Conservation (phyloP, 768 basidiomycete species). For the Xerocomellus dryophilus region DNA sequence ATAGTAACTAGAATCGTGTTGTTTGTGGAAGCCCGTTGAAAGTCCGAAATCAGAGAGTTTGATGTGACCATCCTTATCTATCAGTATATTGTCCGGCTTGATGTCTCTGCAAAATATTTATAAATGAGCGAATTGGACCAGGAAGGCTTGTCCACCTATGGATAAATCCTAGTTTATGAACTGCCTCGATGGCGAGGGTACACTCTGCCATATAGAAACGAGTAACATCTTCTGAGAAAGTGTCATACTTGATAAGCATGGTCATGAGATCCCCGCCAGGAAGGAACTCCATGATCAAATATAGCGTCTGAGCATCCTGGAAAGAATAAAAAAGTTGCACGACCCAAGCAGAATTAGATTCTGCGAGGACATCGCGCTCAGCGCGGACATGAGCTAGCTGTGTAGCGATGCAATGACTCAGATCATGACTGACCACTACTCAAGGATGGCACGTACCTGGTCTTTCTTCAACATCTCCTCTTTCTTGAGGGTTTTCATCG, state of each 20-base stretch:
- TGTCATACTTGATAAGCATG: conserved; percentile 99
- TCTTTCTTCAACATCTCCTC: conserved; percentile 99
- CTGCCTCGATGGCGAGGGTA: conserved; percentile 94
- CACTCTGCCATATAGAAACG: conserved; percentile 99
- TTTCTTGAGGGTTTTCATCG: conserved; percentile 97
- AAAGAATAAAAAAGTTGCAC: conserved; percentile 98
- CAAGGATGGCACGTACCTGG: conserved; percentile 54
- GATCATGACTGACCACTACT: neutral
- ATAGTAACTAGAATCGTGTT: conserved; percentile 95
- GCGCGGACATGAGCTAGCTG: conserved; percentile 97
- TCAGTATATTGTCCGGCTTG: conserved; percentile 94
- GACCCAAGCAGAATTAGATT: conserved; percentile 94
- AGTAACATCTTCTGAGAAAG: conserved; percentile 96
- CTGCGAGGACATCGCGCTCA: conserved; percentile 93
- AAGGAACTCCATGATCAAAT: conserved; percentile 98
- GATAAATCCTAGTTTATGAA: conserved; percentile 96
- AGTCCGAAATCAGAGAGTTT: conserved; percentile 98
- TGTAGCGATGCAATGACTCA: neutral
- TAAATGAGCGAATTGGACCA: neutral
- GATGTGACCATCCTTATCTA: conserved; percentile 92
- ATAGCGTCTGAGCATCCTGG: conserved; percentile 88
- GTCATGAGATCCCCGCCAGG: conserved; percentile 99
- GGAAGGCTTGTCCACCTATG: conserved; percentile 61
- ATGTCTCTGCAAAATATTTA: conserved; percentile 66
- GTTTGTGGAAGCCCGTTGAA: conserved; percentile 98